Base-by-base conservation (phyloP, 371 early-diverging fungal genomes). In the Funneliformis caledonium region DNA sequence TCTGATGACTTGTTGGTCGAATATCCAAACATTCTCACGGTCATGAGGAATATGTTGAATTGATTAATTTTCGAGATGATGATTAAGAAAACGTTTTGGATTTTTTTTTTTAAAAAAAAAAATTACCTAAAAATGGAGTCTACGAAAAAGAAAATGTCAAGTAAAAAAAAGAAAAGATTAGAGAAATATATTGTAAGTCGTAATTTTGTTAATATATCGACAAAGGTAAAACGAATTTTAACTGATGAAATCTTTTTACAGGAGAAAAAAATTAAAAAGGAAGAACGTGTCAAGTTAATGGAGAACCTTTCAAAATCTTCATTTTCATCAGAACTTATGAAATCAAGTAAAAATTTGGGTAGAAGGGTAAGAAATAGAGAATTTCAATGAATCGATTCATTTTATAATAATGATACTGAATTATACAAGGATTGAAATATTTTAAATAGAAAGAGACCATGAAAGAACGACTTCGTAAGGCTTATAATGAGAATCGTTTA, bases 231-330 rank as follows among this genome's bases (percentile, higher is more conserved):
- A 37, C 9, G 14, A 14, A 42, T 37, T 12, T 26, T 10, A 7
- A 19, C 73, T 1, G 16, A n/a, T 70, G 70, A 50, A 56, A 26
- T 1, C 43, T 62, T 48, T 48, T 59, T 47, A 19, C 83, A 93
- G 93, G 94, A 96, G 82, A 94, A 95, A 89, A 96, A 97, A 85
- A 83, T 97, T 84, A 97, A 97, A 85, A 98, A 97, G 88, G 97
- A 97, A 80, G 93, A 95, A 65, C 89, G 96, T 56, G 93, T 89
- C 1, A 91, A 89, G 19, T 85, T 97, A 42, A 83, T 97, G 62
- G 92, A 94, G 73, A 94, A 97, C 84, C 90, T 98, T 33, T 89
- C 95, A 87, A 83, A 86, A 43, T 83, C 84, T 33, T 83, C 83
- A 43, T 83, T 85, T 82, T 83, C 88, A 19, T 95, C 93, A 12